phyloP scores from a whole-genome alignment of 1,284 basidiomycete species.

The Meira miltonrushii region DNA sequence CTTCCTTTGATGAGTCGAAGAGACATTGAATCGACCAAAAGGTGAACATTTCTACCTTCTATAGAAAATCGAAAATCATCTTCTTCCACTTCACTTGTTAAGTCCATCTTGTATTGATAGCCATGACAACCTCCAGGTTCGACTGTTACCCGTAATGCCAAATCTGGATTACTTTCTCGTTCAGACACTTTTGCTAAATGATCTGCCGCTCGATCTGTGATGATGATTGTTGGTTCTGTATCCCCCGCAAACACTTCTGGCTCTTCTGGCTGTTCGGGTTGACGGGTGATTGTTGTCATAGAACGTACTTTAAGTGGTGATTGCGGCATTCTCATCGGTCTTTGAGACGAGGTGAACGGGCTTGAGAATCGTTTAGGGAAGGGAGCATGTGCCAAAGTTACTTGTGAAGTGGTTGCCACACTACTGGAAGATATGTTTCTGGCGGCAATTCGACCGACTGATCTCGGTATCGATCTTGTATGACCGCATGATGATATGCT shows the following conservation, averaged over 20 bases:
- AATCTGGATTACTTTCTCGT: slow-evolving; percentile 60
- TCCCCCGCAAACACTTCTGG: slow-evolving; percentile 32
- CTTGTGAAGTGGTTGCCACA: too few relatives aligned
- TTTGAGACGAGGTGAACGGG: too few relatives aligned
- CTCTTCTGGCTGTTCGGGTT: slow-evolving; percentile 43
- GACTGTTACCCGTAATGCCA: slow-evolving; percentile 70
- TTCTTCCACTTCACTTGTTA: slow-evolving; percentile 59
- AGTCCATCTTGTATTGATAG: slow-evolving; percentile 82
- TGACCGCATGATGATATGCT: too few relatives aligned
- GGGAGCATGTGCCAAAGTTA: too few relatives aligned
- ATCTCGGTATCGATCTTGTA: too few relatives aligned
- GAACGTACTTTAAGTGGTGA: not conserved
- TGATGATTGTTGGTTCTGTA: slow-evolving; percentile 25
- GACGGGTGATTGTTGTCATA: not conserved
- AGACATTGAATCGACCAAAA: slow-evolving; percentile 75
- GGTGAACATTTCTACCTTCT: slow-evolving; percentile 23
- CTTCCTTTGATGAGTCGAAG: slow-evolving; percentile 73
- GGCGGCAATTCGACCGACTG: too few relatives aligned
- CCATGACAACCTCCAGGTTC: slow-evolving; percentile 89
- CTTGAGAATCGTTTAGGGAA: too few relatives aligned
- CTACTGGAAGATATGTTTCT: too few relatives aligned
- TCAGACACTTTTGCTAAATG: slow-evolving; percentile 41
- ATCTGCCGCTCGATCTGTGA: slow-evolving; percentile 42
- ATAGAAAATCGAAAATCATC: slow-evolving; percentile 62
- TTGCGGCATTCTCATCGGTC: too few relatives aligned